Conservation (phyloP, 2,329 filamentous ascomycete genomes). For the Diplodia mutila region DNA sequence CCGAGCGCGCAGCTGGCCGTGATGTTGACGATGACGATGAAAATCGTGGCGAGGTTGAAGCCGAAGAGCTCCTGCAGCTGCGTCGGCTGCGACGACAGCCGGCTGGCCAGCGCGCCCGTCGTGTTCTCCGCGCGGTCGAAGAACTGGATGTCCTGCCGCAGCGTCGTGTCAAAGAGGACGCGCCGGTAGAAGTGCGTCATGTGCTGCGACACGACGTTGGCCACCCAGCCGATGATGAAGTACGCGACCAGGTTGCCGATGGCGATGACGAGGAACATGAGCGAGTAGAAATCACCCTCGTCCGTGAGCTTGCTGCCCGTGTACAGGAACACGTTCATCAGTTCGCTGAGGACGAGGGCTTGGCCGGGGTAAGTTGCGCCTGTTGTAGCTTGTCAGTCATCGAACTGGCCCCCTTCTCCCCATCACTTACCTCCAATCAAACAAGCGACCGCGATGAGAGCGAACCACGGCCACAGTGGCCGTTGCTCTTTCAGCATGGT, state of each 20-base stretch:
- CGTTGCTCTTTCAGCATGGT: slow-evolving; percentile 7
- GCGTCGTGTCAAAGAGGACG: slow-evolving; percentile 76
- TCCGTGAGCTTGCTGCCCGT: slow-evolving; percentile 42
- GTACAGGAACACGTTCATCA: slow-evolving; percentile 52
- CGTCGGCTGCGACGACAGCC: slow-evolving; percentile 85
- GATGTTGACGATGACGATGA: slow-evolving; percentile 77
- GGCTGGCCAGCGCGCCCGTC: slow-evolving; percentile 79
- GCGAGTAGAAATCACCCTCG: slow-evolving; percentile 36
- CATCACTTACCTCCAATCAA: slow-evolving; percentile 55
- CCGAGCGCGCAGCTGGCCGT: slow-evolving; percentile 69
- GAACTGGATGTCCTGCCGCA: slow-evolving; percentile 86
- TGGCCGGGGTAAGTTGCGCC: slow-evolving; percentile 54
- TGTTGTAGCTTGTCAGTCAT: slow-evolving; percentile 4
- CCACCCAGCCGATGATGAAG: slow-evolving; percentile 50
- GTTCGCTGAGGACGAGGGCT: slow-evolving; percentile 54
- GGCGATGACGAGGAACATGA: slow-evolving; percentile 62
- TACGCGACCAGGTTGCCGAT: slow-evolving; percentile 52
- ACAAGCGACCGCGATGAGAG: slow-evolving; percentile 32
- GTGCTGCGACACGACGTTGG: slow-evolving; percentile 50
- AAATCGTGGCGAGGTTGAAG: slow-evolving; percentile 78
- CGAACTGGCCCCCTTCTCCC: neutral
- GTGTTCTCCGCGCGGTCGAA: slow-evolving; percentile 88
- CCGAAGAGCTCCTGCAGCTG: slow-evolving; percentile 87
- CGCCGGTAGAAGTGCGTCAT: slow-evolving; percentile 55
- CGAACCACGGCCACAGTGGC: slow-evolving; percentile 29